Conservation (phyloP, 2,329 filamentous ascomycete genomes). For the Saccharata proteae region DNA sequence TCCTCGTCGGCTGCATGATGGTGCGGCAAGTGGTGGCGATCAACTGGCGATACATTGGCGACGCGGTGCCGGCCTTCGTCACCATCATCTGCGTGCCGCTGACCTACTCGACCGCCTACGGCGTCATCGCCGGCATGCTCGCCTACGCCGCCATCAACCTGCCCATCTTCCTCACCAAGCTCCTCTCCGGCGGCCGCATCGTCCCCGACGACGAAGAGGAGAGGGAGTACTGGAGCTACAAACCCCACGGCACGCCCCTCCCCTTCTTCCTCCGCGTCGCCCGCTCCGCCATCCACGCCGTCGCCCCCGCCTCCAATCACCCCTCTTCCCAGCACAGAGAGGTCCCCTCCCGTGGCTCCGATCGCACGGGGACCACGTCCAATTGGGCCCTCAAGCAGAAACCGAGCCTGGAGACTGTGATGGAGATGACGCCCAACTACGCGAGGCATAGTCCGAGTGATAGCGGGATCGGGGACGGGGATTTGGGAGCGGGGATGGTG, state of each 20-base stretch:
- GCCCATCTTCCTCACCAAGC: slow-evolving; percentile 55
- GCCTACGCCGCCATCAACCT: slow-evolving; percentile 66
- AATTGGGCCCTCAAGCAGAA: background rate
- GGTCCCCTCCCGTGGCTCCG: background rate
- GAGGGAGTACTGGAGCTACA: slow-evolving; percentile 72
- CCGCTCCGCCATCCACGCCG: slow-evolving; percentile 53
- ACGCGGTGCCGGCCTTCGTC: slow-evolving; percentile 73
- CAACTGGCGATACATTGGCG: slow-evolving; percentile 79
- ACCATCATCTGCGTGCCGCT: slow-evolving; percentile 80
- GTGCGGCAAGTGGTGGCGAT: slow-evolving; percentile 58
- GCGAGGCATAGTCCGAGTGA: too few relatives aligned
- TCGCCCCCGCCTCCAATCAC: background rate
- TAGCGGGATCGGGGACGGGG: too few relatives aligned
- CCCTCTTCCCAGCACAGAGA: background rate
- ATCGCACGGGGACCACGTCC: background rate
- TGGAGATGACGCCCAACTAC: too few relatives aligned
- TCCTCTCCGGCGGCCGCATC: slow-evolving; percentile 53
- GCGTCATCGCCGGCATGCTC: slow-evolving; percentile 68
- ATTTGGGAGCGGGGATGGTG: too few relatives aligned
- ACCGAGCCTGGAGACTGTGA: background rate
- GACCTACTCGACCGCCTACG: slow-evolving; percentile 78
- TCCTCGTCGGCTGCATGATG: slow-evolving; percentile 61
- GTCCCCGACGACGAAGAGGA: slow-evolving; percentile 62
- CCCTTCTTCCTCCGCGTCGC: slow-evolving; percentile 17
- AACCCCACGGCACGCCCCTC: slow-evolving; percentile 33